These are phyloP conservation scores for Magnusiomyces sp. DNA, from an alignment of 1,139 yeast genomes.

Conservation along the genomic window DNA sequence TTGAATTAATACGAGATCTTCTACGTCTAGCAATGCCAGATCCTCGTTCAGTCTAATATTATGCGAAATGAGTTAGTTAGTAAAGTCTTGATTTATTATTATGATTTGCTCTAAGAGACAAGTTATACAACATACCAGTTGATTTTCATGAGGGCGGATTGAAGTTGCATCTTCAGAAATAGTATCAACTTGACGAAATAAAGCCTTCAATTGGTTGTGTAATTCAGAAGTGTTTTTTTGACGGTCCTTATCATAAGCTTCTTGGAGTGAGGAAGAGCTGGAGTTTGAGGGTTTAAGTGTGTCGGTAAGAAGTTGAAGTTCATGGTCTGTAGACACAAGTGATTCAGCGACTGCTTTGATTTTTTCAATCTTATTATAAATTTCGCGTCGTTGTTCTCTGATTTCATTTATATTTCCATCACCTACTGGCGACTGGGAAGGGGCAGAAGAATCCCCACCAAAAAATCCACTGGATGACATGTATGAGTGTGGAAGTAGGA, in stretches of 20 bases:
- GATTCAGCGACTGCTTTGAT: constrained; percentile 13
- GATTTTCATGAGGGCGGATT: background rate
- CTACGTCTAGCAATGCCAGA: constrained; percentile 1
- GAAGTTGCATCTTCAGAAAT: background rate
- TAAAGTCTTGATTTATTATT: background rate
- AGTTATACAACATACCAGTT: constrained; percentile 1
- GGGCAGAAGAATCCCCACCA: background rate
- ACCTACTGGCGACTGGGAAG: background rate
- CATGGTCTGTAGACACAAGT: constrained; percentile 13
- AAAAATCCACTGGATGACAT: background rate
- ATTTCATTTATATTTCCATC: constrained; percentile 2
- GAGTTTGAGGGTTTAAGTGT: constrained; percentile 5
- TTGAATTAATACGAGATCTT: constrained; percentile 9
- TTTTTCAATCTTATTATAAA: constrained; percentile 12
- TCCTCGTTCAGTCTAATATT: background rate
- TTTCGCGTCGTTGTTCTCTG: constrained; percentile 9
- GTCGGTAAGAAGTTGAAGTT: constrained; percentile 12
- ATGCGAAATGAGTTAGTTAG: background rate
- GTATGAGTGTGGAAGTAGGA: background rate
- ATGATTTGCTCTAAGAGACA: background rate
- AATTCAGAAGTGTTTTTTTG: constrained; percentile 38
- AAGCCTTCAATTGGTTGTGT: constrained; percentile 33
- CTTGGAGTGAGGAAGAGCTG: constrained; percentile 19
- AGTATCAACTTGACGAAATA: constrained; percentile 25
- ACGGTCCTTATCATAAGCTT: constrained; percentile 46